A percentile compares a stretch with the other conserved stretches of the same genome.
phyloP scores from a whole-genome alignment of 2,329 filamentous ascomycete genomes.

The Clarireedia paspali region DNA sequence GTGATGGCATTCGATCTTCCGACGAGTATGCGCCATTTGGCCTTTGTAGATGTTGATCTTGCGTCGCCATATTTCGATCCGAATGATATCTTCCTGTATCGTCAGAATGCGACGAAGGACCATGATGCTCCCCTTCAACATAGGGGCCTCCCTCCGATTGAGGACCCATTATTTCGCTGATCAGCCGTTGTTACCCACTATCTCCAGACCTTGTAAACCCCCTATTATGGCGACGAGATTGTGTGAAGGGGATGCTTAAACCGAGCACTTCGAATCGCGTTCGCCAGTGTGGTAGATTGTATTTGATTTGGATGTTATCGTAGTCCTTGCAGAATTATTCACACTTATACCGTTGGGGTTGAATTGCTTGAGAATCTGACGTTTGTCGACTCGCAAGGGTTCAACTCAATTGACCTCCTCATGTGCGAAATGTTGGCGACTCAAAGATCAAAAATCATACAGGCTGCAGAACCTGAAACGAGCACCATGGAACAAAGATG shows the following conservation, averaged over 20 bases:
- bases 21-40: constrained; percentile 23
- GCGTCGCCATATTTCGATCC: constrained; percentile 17
- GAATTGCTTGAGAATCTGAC: constrained; percentile 15
- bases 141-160: constrained; percentile 31
- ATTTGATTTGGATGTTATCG: constrained; percentile 4
- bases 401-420: constrained; percentile 21
- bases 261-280: constrained; percentile 9
- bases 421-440: constrained; percentile 27
- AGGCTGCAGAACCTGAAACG: constrained; percentile 28
- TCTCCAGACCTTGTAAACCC: constrained; percentile 7
- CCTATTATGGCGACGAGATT: constrained; percentile 12
- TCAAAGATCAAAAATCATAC: constrained; percentile 23
- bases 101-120: constrained; percentile 13
- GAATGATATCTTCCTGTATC: constrained; percentile 19
- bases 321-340: constrained; percentile 2
- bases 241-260: neutral
- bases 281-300: constrained; percentile 18
- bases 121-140: constrained; percentile 23
- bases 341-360: constrained; percentile 7
- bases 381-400: constrained; percentile 24
- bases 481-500: constrained; percentile 17
- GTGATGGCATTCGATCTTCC: constrained; percentile 24
- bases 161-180: constrained; percentile 27
- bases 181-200: constrained; percentile 9
- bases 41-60: constrained; percentile 18